Percentiles rank a stretch among this genome's conserved stretches.
Evolutionary conservation across 1,139 yeast genomes (phyloP).

Genomic region (Debaryomycetaceae sp.): DNA sequence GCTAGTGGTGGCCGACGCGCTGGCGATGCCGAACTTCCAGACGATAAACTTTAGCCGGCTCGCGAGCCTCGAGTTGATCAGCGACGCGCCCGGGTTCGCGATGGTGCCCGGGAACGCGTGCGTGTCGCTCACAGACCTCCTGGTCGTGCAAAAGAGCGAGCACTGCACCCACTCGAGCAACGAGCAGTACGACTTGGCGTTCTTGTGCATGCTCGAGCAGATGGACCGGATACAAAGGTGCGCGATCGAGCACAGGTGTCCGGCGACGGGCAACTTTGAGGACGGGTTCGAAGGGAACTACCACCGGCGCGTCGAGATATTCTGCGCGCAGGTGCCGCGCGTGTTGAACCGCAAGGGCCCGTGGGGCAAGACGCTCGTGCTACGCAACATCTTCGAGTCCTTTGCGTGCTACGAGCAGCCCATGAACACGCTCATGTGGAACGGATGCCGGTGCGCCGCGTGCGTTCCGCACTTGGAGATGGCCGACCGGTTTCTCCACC

Average conservation of each 20-base stretch:
- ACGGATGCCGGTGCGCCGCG: slow-evolving; percentile 56
- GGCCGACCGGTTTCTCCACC: slow-evolving; percentile 48
- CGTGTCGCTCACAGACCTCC: slow-evolving; percentile 18
- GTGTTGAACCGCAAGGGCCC: slow-evolving; percentile 11
- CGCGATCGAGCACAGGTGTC: slow-evolving; percentile 38
- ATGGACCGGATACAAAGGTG: background rate
- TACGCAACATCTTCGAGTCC: slow-evolving; percentile 50
- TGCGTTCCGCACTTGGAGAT: slow-evolving; percentile 38
- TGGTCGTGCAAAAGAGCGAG: slow-evolving; percentile 35
- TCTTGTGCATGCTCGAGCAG: background rate
- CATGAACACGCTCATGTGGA: slow-evolving; percentile 62
- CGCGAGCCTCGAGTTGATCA: background rate
- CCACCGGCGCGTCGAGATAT: slow-evolving; percentile 42
- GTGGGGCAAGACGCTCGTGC: slow-evolving; percentile 21
- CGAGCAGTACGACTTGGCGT: slow-evolving; percentile 44
- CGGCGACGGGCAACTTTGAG: slow-evolving; percentile 16
- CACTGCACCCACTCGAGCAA: slow-evolving; percentile 37
- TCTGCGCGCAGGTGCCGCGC: slow-evolving; percentile 36
- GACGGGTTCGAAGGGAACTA: slow-evolving; percentile 71
- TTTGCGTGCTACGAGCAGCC: slow-evolving; percentile 60
- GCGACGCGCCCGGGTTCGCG: slow-evolving; percentile 2
- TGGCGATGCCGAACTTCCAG: background rate
- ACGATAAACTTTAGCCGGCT: background rate
- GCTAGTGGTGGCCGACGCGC: background rate
- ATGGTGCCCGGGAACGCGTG: slow-evolving; percentile 5